Conservation (phyloP, 2,329 filamentous ascomycete species). For the Scedosporium dehoogii region DNA sequence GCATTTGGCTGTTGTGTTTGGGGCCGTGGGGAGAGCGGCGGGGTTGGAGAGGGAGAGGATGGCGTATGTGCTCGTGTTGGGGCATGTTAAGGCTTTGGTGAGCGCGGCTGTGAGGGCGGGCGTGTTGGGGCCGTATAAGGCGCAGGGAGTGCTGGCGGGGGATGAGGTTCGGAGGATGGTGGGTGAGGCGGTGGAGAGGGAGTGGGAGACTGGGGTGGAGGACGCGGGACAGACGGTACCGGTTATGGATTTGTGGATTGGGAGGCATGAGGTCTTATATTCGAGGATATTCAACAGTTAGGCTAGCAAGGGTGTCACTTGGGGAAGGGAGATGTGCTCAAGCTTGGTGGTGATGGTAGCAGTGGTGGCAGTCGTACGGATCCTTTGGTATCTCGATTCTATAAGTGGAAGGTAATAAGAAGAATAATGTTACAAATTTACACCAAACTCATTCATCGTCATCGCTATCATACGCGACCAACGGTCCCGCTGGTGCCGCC, state of each 20-base stretch:
- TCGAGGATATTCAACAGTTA: slow-evolving; percentile 81
- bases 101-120: slow-evolving; percentile 69
- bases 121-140: slow-evolving; percentile 72
- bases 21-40: slow-evolving; percentile 53
- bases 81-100: slow-evolving; percentile 66
- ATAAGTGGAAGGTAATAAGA: slow-evolving; percentile 9
- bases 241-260: slow-evolving; percentile 73
- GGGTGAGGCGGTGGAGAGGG: slow-evolving; percentile 44
- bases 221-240: slow-evolving; percentile 68
- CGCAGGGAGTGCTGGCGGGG: slow-evolving; percentile 61
- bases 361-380: slow-evolving; percentile 8
- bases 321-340: slow-evolving; percentile 11
- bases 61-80: slow-evolving; percentile 66
- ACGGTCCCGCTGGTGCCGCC: slow-evolving; percentile 49
- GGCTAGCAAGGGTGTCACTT: too few species aligned
- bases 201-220: slow-evolving; percentile 49
- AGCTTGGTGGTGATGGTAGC: background rate
- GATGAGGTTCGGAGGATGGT: slow-evolving; percentile 48
- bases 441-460: slow-evolving; percentile 30
- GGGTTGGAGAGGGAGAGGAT: slow-evolving; percentile 51
- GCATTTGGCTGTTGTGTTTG: slow-evolving; percentile 64
- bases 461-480: slow-evolving; percentile 87
- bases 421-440: slow-evolving; percentile 1
- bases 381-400: slow-evolving; percentile 5
- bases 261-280: slow-evolving; percentile 73